Evolutionary conservation across 345 rosid genomes (phyloP).

Genomic region (Tarenaya hassleriana): DNA sequence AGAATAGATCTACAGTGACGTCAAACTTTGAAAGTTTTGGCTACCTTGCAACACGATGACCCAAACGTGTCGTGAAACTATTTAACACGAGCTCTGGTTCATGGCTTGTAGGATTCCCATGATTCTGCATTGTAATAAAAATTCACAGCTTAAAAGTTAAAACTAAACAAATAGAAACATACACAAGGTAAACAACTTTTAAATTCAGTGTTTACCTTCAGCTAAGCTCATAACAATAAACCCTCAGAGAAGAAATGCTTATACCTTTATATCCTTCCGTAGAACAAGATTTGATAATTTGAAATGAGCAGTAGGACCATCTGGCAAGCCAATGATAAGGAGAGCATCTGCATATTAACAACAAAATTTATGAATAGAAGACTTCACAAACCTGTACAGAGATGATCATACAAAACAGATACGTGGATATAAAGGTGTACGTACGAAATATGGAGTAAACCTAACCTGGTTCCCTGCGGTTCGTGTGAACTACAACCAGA

Average conservation of each 20-base stretch:
- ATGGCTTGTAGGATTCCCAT: constrained; percentile 93
- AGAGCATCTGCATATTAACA: constrained; percentile 58
- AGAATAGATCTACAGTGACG: background rate
- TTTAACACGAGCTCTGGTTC: constrained; percentile 77
- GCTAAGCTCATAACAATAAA: no score
- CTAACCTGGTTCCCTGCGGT: constrained; percentile 87
- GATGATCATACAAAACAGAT: background rate
- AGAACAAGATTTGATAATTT: constrained; percentile 76
- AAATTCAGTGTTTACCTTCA: no score
- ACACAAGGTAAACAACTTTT: no score
- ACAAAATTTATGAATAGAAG: background rate
- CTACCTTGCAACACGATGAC: constrained; percentile 90
- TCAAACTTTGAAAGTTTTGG: constrained; percentile 5
- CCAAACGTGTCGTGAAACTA: constrained; percentile 86
- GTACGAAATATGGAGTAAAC: constrained; percentile 4
- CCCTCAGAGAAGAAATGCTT: background rate
- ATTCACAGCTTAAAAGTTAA: no score
- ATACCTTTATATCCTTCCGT: constrained; percentile 86
- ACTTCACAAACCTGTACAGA: constrained; percentile 1
- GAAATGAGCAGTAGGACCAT: constrained; percentile 97
- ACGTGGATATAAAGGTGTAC: background rate
- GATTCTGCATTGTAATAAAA: constrained; percentile 42
- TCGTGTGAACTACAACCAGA: constrained; percentile 75
- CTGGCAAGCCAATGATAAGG: constrained; percentile 68
- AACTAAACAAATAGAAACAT: no score